Conservation (phyloP, 345 rosid genomes). For the Dimocarpus longan region DNA sequence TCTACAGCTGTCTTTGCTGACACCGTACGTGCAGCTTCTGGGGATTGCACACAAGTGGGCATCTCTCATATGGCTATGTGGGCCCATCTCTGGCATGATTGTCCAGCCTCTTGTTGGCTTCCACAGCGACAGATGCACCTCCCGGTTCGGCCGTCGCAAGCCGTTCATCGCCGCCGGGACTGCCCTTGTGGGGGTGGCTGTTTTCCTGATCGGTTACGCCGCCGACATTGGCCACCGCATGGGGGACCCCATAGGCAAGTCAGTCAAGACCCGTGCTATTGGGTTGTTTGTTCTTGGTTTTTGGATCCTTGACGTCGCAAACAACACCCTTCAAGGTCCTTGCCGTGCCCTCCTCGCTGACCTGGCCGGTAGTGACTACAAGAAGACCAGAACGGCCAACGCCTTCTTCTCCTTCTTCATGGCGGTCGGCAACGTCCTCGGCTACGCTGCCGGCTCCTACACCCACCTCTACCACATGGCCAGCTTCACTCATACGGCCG, state of each 20-base stretch:
- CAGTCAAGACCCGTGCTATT: slow-evolving; percentile 63
- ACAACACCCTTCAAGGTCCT: slow-evolving; percentile 81
- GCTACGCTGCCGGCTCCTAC: slow-evolving; percentile 80
- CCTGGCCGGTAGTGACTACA: slow-evolving; percentile 56
- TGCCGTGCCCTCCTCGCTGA: slow-evolving; percentile 91
- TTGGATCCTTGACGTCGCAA: slow-evolving; percentile 92
- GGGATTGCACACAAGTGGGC: slow-evolving; percentile 93
- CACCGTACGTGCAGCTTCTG: slow-evolving; percentile 83
- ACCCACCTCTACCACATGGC: slow-evolving; percentile 47
- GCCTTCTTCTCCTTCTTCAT: slow-evolving; percentile 79
- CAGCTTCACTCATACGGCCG: slow-evolving; percentile 67
- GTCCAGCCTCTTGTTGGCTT: slow-evolving; percentile 91
- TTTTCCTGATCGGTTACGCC: slow-evolving; percentile 79
- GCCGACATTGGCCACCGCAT: slow-evolving; percentile 67
- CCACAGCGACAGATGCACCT: slow-evolving; percentile 74
- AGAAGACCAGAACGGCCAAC: slow-evolving; percentile 60
- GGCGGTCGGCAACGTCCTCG: slow-evolving; percentile 93
- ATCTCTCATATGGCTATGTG: slow-evolving; percentile 88
- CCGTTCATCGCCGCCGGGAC: slow-evolving; percentile 77
- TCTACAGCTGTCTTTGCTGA: slow-evolving; percentile 78
- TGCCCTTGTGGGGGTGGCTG: slow-evolving; percentile 51
- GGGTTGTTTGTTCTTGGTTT: slow-evolving; percentile 74
- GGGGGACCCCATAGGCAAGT: slow-evolving; percentile 45
- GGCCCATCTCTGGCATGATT: slow-evolving; percentile 85
- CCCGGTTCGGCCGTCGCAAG: slow-evolving; percentile 83